Evolutionary conservation across 768 basidiomycete species (phyloP).

Genomic region (Collybia sp.): DNA sequence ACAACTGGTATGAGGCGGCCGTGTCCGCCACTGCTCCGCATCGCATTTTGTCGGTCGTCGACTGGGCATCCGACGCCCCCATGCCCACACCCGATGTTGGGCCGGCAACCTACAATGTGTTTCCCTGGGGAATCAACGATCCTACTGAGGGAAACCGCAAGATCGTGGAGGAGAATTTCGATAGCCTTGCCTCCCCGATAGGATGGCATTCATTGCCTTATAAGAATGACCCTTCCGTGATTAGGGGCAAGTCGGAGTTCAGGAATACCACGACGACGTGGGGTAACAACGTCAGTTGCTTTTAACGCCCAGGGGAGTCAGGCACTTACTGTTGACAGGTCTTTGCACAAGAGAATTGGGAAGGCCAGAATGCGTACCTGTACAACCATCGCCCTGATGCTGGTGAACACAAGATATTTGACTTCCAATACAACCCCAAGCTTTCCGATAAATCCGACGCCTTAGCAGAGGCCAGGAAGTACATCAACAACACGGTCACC

Average conservation of each 20-base stretch:
- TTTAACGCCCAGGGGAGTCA: neutral
- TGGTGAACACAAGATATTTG: slow-evolving; percentile 50
- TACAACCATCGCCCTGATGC: slow-evolving; percentile 79
- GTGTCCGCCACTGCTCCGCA: slow-evolving; percentile 74
- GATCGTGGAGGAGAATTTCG: slow-evolving; percentile 62
- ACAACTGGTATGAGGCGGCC: slow-evolving; percentile 95
- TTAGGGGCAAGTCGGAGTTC: slow-evolving; percentile 31
- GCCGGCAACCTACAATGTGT: slow-evolving; percentile 64
- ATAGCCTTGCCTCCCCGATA: slow-evolving; percentile 73
- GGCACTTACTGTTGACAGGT: slow-evolving; percentile 37
- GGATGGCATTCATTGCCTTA: slow-evolving; percentile 91
- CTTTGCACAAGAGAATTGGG: slow-evolving; percentile 94
- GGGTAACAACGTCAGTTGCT: slow-evolving; percentile 69
- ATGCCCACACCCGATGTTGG: slow-evolving; percentile 29
- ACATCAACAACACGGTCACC: slow-evolving; percentile 82
- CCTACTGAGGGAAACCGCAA: slow-evolving; percentile 64
- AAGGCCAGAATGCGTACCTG: slow-evolving; percentile 60
- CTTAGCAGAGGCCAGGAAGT: slow-evolving; percentile 67
- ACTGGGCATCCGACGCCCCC: slow-evolving; percentile 87
- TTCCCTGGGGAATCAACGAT: slow-evolving; percentile 82
- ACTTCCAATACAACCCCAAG: slow-evolving; percentile 74
- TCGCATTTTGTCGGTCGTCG: slow-evolving; percentile 82
- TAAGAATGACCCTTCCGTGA: slow-evolving; percentile 56
- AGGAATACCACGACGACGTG: slow-evolving; percentile 76
- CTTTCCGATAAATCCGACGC: slow-evolving; percentile 50